These are phyloP conservation scores for Pterocarpus macrocarpus DNA, from an alignment of 306 rosid genomes.

Conservation along the genomic window DNA sequence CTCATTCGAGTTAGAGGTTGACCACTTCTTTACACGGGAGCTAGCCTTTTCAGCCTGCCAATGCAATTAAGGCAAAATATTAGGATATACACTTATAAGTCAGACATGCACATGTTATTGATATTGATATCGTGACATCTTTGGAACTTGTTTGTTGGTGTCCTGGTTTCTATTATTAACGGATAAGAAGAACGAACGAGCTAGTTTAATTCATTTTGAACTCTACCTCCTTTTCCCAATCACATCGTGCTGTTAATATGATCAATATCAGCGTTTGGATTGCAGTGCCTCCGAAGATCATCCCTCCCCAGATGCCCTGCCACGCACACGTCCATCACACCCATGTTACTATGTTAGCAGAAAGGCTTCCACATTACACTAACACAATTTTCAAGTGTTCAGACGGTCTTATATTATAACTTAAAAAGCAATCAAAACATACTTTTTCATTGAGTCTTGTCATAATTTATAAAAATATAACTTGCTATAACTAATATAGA, in stretches of 20 bases:
- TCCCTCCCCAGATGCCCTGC: constrained; percentile 86
- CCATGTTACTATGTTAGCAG: not conserved
- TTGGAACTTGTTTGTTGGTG: not conserved
- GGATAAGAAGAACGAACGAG: not conserved
- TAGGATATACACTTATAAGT: not conserved
- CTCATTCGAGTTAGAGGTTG: constrained; percentile 36
- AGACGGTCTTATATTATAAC: too few species aligned
- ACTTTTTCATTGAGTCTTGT: too few species aligned
- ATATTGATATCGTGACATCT: not conserved
- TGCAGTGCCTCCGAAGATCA: constrained; percentile 86
- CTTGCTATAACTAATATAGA: too few species aligned
- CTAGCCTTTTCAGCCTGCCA: constrained; percentile 63
- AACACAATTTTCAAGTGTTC: too few species aligned
- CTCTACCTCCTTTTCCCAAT: constrained; percentile 77
- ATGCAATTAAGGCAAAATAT: not conserved
- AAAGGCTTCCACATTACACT: not conserved
- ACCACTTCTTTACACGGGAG: constrained; percentile 56
- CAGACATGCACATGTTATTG: not conserved
- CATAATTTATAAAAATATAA: too few species aligned
- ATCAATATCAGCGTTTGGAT: constrained; percentile 64
- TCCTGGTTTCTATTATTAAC: not conserved
- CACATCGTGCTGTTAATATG: constrained; percentile 51
- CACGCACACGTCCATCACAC: not conserved
- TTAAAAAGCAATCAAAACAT: too few species aligned
- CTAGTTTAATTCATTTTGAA: not conserved